Conservation (phyloP, 169 alveolate species). For the Cryptosporidium viatorum region DNA sequence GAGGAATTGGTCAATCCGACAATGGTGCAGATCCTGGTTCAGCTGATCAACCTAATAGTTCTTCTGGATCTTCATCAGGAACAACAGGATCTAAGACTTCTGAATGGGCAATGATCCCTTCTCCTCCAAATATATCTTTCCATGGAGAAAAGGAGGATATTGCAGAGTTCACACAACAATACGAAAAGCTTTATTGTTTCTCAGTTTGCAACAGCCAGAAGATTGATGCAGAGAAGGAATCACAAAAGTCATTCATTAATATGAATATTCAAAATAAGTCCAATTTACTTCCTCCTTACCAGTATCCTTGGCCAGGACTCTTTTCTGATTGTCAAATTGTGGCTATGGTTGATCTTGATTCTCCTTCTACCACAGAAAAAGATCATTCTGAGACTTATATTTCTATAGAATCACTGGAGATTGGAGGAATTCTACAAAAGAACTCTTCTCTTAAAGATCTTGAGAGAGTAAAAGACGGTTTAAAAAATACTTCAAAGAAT, state of each 20-base stretch:
- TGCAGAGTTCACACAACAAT: constrained; percentile 65
- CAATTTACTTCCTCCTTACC: constrained; percentile 63
- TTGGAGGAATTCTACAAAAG: constrained; percentile 36
- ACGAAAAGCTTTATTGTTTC: constrained; percentile 61
- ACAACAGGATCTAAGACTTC: background rate
- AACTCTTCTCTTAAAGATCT: background rate
- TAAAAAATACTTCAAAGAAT: background rate
- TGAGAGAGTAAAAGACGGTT: background rate
- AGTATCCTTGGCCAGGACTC: constrained; percentile 74
- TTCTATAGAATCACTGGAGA: constrained; percentile 20
- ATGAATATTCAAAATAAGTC: constrained; percentile 42
- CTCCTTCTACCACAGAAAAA: background rate
- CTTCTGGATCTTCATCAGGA: background rate
- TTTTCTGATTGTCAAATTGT: constrained; percentile 51
- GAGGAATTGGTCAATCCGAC: background rate
- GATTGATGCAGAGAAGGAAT: background rate
- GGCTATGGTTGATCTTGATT: constrained; percentile 10
- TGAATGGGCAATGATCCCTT: constrained; percentile 58
- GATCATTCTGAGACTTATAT: background rate
- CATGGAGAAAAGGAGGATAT: constrained; percentile 33
- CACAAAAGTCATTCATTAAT: constrained; percentile 13
- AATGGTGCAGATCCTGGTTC: background rate
- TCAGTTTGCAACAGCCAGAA: constrained; percentile 9
- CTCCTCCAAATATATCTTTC: constrained; percentile 46
- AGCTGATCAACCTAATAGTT: background rate